phyloP scores from a whole-genome alignment of 2,329 filamentous ascomycete species.

The Clonostachys chloroleuca region DNA sequence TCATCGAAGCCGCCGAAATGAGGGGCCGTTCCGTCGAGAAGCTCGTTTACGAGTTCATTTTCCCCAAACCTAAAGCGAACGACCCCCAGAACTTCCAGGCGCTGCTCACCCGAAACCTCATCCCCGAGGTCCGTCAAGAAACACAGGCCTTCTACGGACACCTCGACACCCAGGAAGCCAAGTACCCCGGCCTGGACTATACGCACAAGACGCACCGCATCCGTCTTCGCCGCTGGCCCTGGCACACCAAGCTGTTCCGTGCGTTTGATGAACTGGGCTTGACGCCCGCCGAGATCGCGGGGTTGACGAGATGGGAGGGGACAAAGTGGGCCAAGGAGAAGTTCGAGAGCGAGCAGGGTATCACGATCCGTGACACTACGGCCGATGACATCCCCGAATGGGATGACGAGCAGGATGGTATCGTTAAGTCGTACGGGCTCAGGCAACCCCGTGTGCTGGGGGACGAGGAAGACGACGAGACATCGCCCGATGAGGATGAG shows the following conservation, averaged over 20 bases:
- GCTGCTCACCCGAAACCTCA: conserved; percentile 66
- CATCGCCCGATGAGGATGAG: conserved; percentile 26
- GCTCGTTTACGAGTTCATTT: conserved; percentile 71
- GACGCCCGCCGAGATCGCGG: conserved; percentile 65
- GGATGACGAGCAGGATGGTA: conserved; percentile 31
- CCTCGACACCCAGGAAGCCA: conserved; percentile 73
- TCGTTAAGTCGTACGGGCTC: conserved; percentile 6
- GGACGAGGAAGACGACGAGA: conserved; percentile 12
- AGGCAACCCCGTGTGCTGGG: conserved; percentile 6
- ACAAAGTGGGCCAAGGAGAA: conserved; percentile 80
- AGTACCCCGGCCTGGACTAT: conserved; percentile 80
- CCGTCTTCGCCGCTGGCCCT: conserved; percentile 71
- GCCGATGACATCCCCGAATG: conserved; percentile 63
- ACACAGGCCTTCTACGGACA: conserved; percentile 76
- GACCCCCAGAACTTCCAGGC: conserved; percentile 70
- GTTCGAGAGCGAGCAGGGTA: conserved; percentile 71
- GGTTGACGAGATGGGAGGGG: conserved; percentile 77
- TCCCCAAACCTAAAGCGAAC: conserved; percentile 60
- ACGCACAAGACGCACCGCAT: conserved; percentile 67
- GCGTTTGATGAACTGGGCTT: conserved; percentile 68
- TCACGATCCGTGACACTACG: conserved; percentile 67
- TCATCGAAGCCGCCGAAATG: conserved; percentile 42
- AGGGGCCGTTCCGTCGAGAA: conserved; percentile 67
- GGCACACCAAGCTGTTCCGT: conserved; percentile 72
- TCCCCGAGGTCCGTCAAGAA: conserved; percentile 75